Percentiles rank a stretch among this genome's conserved stretches.
Evolutionary conservation across 1,284 basidiomycete genomes (phyloP).

Genomic region (Ustilago bromivora): DNA sequence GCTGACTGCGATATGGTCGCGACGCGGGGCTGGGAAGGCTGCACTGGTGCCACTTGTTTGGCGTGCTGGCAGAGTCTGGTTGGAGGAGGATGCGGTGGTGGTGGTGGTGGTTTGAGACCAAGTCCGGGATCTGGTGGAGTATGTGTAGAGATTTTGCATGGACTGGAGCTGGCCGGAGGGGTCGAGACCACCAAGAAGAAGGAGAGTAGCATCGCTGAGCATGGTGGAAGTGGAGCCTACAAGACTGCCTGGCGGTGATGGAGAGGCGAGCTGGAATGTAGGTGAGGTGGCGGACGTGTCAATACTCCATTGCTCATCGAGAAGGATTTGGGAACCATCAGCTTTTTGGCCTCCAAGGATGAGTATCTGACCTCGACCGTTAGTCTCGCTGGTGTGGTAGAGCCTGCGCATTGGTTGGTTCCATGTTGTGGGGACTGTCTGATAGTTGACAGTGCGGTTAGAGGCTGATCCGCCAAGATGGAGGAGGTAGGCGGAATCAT

Average conservation of each 20-base stretch:
- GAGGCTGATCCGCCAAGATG: slow-evolving; percentile 26
- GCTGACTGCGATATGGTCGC: slow-evolving; percentile 61
- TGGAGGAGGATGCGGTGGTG: slow-evolving; percentile 11
- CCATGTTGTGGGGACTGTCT: slow-evolving; percentile 41
- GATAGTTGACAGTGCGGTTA: slow-evolving; percentile 25
- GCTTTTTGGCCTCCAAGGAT: slow-evolving; percentile 61
- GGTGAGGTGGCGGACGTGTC: slow-evolving; percentile 19
- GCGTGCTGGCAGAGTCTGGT: not conserved
- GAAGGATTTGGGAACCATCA: slow-evolving; percentile 51
- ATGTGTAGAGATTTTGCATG: slow-evolving; percentile 51
- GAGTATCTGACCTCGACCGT: slow-evolving; percentile 46
- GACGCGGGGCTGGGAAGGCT: slow-evolving; percentile 48
- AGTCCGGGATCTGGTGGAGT: slow-evolving; percentile 22
- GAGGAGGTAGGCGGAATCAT: slow-evolving; percentile 60
- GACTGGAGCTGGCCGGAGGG: slow-evolving; percentile 47
- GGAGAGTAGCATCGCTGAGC: slow-evolving; percentile 59
- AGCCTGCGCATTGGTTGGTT: slow-evolving; percentile 59
- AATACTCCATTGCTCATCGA: slow-evolving; percentile 54
- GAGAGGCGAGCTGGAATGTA: slow-evolving; percentile 21
- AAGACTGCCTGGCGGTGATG: slow-evolving; percentile 44
- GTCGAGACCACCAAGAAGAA: slow-evolving; percentile 58
- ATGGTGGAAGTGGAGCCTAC: slow-evolving; percentile 56
- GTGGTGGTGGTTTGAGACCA: slow-evolving; percentile 47
- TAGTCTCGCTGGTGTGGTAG: slow-evolving; percentile 54
- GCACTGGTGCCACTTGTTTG: not conserved